These are phyloP conservation scores for Amanita subjunquillea DNA, from an alignment of 768 basidiomycete species.

Conservation along the genomic window DNA sequence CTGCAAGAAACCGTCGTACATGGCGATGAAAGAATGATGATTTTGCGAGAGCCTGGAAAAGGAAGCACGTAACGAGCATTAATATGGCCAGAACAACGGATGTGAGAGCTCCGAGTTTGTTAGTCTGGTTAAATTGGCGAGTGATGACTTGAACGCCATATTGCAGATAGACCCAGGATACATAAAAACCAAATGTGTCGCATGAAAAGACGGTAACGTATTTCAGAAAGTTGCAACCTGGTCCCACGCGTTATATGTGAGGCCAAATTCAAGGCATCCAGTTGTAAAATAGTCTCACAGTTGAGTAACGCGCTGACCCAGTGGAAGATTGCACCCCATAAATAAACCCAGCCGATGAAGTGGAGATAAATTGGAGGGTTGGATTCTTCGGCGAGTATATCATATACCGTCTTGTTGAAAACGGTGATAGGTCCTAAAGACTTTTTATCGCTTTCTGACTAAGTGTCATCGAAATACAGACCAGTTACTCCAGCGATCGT, in stretches of 20 bases:
- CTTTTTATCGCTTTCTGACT: not conserved
- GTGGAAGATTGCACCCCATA: slow-evolving; percentile 82
- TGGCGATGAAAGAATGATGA: slow-evolving; percentile 64
- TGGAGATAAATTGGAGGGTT: slow-evolving; percentile 70
- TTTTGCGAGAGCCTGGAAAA: slow-evolving; percentile 57
- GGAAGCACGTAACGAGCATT: slow-evolving; percentile 67
- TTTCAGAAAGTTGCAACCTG: slow-evolving; percentile 76
- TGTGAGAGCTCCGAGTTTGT: slow-evolving; percentile 42
- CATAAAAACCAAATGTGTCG: slow-evolving; percentile 90
- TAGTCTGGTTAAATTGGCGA: slow-evolving; percentile 45
- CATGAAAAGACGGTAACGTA: slow-evolving; percentile 88
- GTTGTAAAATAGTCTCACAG: slow-evolving; percentile 30
- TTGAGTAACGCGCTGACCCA: slow-evolving; percentile 76
- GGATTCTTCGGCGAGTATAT: slow-evolving; percentile 48
- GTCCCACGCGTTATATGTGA: not conserved
- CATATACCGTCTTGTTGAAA: slow-evolving; percentile 83
- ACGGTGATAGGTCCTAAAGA: slow-evolving; percentile 78
- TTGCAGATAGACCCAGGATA: slow-evolving; percentile 83
- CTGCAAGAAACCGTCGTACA: slow-evolving; percentile 65
- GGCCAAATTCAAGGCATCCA: not conserved
- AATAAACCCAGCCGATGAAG: slow-evolving; percentile 88
- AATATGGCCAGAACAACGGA: slow-evolving; percentile 66
- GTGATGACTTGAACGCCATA: slow-evolving; percentile 82
- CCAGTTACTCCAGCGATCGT: slow-evolving; percentile 90
- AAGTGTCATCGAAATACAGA: slow-evolving; percentile 12